A percentile compares a stretch with the other conserved stretches of the same genome.
phyloP scores from a whole-genome alignment of 116 monocot genomes.

The Posidonia oceanica region DNA sequence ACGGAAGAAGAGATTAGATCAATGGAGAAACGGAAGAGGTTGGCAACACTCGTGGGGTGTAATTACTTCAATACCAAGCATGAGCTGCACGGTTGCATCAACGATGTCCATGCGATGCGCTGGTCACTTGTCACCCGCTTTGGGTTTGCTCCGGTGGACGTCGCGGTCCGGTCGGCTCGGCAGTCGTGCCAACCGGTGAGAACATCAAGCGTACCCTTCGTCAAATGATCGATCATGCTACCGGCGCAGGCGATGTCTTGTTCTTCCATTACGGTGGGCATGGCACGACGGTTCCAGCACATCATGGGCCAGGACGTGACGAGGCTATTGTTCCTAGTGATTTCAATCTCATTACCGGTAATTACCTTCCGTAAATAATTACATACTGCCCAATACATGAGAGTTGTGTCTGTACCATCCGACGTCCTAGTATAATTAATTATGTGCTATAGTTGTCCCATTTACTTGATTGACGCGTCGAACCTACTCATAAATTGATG shows the following conservation, averaged over 20 bases:
- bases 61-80: constrained; percentile 52
- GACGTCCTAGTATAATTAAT: too few relatives aligned
- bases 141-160: constrained; percentile 33
- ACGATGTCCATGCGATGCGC: constrained; percentile 59
- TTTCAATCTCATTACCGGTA: constrained; percentile 78
- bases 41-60: constrained; percentile 70
- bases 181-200: constrained; percentile 39
- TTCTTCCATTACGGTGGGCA: constrained; percentile 89
- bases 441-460: too few relatives aligned
- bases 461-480: too few relatives aligned
- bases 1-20: neutral
- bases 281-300: constrained; percentile 49
- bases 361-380: too few relatives aligned
- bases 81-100: constrained; percentile 78
- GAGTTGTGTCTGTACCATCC: too few relatives aligned
- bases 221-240: constrained; percentile 34
- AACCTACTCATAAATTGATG: too few relatives aligned
- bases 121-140: constrained; percentile 33
- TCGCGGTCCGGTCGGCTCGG: constrained; percentile 26
- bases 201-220: constrained; percentile 36
- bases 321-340: constrained; percentile 82
- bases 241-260: constrained; percentile 40
- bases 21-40: constrained; percentile 36
- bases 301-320: constrained; percentile 15
- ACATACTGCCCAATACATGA: too few relatives aligned